Evolutionary conservation across 2,329 filamentous ascomycete genomes (phyloP), one percentile per base, ranked within the genome.

Genomic region (Kalaharituber pfeilii): DNA sequence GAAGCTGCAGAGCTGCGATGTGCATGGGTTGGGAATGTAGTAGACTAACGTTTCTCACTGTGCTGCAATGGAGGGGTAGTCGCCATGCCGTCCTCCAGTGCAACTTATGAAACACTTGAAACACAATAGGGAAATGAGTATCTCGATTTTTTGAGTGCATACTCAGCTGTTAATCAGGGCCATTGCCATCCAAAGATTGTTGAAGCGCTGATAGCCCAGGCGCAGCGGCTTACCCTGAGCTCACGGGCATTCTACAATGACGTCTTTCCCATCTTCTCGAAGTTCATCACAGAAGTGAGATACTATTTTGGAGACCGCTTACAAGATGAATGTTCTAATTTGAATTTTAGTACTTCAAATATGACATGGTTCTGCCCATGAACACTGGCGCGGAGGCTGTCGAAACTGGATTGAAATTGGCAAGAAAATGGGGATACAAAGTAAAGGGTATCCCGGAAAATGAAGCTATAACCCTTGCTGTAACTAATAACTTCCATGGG

Each of bases 301-400:
- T n/a, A n/a, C n/a, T n/a, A n/a, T n/a, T n/a, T n/a, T n/a, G n/a
- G n/a, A n/a, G n/a, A n/a, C n/a, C n/a, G n/a, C n/a, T n/a, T n/a
- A n/a, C n/a, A n/a, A n/a, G n/a, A n/a, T n/a, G n/a, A n/a, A n/a
- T n/a, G n/a, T n/a, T n/a, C n/a, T n/a, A 4, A 22, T 15, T 5
- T 5, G 5, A 22, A 20, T 15, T n/a, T 24, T 53, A 63, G 61
- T 64, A 59, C 49, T 94, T 95, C 68, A 87, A 86, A 58, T 96
- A 93, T 68, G 89, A 96, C 70, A 95, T 95, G 89, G 86, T 94
- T 29, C 71, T 96, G 68, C 89, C 89, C 61, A 95, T 96, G 88
- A 95, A 95, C 74, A 96, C 89, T 1, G 89, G 89, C 56, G 89
- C 89, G 22, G 89, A 96, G 71, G 89, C 89, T 7, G 87, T 94